Base-by-base conservation (phyloP, 768 basidiomycete species). In the Steccherinum ochraceum region DNA sequence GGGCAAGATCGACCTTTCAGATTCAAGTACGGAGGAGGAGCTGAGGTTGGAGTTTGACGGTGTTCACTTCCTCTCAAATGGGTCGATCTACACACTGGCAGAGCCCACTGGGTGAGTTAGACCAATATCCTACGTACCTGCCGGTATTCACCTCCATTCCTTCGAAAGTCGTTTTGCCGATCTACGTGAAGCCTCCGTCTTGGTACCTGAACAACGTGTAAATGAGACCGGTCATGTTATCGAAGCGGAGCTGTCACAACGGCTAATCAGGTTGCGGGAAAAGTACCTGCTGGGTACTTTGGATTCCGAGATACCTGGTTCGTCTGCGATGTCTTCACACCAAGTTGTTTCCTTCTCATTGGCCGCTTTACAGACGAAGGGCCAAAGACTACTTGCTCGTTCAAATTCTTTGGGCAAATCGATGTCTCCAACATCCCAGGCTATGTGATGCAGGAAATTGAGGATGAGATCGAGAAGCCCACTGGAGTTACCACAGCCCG, bases 11-110 rank as follows among this genome's bases (percentile, higher is more conserved):
- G 88, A 90, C 53, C 60, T 89, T n/a, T 74, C 73, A 12, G 77
- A 84, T 55, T 58, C 70, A 5, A 63, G 64, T n/a, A 75, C 65
- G 3, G 64, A 70, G 0, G 81, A 81, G 43, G 83, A 86, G 45
- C 63, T 89, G 40, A 72, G 78, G 26, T 67, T 90, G 1, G 85
- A 90, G 53, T 83, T 92, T 54, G 83, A 86, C 61, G 89, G 86
- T 1, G 71, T 91, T 20, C 89, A 91, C 64, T 83, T 89, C 61
- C 57, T 86, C 11, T 64, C 73, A 21, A 85, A 86, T 50, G 89
- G 89, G 0, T 77, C 86, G 0, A 76, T 93, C n/a, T 88, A 83
- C 59, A 89, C 86, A 1, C 73, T 88, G 46, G 86, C 83, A 16
- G 77, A 80, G 56, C 77, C 82, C 3, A 60, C 63, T 16, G 83